Base-by-base conservation (phyloP, 805 yeast genomes). In the Kodamaea neixiangensis region DNA sequence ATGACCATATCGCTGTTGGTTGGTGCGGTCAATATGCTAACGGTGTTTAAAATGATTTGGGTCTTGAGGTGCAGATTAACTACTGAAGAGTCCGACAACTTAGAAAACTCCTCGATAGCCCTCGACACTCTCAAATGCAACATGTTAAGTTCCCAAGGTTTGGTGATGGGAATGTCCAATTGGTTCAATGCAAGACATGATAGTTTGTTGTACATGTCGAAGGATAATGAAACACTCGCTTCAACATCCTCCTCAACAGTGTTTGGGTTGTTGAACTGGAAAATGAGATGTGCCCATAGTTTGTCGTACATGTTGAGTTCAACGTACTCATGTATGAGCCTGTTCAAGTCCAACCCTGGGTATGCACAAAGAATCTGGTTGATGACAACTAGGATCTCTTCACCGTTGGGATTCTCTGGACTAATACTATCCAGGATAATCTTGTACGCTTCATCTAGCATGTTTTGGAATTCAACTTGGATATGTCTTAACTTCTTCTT, bases 271-370 rank as follows among this genome's bases (percentile, higher is more conserved):
- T 67, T 57, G 56, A 67, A 71, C 54, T 72, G 79, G 50, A 57
- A 66, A 1, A 68, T 55, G 9, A 74, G 53, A 51, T 70, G 77
- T 21, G 69, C 56, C 94, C 96, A 88, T 5, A 90, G 62, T 53
- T 78, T 80, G 55, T 82, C 87, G 58, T 83, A 86, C 29, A 89
- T 64, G 50, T 83, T 83, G 53, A 76, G 58, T 58, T 92, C 97
- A 13, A 89, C 84, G 58, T 89, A 89, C 49, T 82, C 82, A 58
- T 83, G 86, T 1, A 90, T 73, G 42, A 82, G 71, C 51, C 73
- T 74, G 56, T 74, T 80, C 55, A 82, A 66, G 51, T 85, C 81
- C 14, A 77, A 53, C 0, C 61, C 65, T 0, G 80, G 78, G 39
- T 72, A 65, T 10, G 69, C 56, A 3, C 58, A 47, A 3, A 71